Evolutionary conservation across 2,329 filamentous ascomycete species (phyloP).

Genomic region (Passalora sequoiae): DNA sequence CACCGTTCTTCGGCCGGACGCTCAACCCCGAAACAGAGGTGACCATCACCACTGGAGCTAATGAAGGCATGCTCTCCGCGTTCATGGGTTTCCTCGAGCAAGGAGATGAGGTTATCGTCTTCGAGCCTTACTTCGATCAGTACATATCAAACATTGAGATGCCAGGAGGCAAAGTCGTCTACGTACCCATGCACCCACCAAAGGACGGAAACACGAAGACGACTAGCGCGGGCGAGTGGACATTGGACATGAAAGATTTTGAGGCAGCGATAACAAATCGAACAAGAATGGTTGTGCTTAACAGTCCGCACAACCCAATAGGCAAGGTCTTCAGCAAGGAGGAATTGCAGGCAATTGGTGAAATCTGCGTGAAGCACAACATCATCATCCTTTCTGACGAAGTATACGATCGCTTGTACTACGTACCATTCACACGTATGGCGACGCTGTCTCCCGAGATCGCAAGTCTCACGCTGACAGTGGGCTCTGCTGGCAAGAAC

Average conservation of each 20-base stretch:
- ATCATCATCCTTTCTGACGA: slow-evolving; percentile 67
- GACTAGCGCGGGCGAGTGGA: slow-evolving; percentile 83
- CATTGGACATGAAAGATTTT: slow-evolving; percentile 75
- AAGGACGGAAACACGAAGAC: slow-evolving; percentile 71
- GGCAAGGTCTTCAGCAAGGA: slow-evolving; percentile 87
- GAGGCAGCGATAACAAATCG: slow-evolving; percentile 74
- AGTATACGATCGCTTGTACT: slow-evolving; percentile 90
- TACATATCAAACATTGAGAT: slow-evolving; percentile 99
- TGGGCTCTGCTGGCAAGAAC: slow-evolving; percentile 94
- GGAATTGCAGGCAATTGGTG: slow-evolving; percentile 78
- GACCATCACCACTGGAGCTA: slow-evolving; percentile 86
- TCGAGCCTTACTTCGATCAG: slow-evolving; percentile 99
- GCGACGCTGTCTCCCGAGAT: slow-evolving; percentile 87
- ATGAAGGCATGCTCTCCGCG: slow-evolving; percentile 90
- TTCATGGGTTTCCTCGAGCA: slow-evolving; percentile 97
- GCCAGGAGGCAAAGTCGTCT: slow-evolving; percentile 90
- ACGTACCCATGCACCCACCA: slow-evolving; percentile 90
- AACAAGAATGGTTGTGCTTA: slow-evolving; percentile 94
- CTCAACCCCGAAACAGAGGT: slow-evolving; percentile 89
- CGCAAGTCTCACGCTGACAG: slow-evolving; percentile 80
- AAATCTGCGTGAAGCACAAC: slow-evolving; percentile 85
- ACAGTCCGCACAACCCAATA: slow-evolving; percentile 88
- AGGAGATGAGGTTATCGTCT: slow-evolving; percentile 94
- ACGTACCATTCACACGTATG: slow-evolving; percentile 89
- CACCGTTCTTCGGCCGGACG: slow-evolving; percentile 75